Conservation (phyloP, 2,329 filamentous ascomycete species). For the Colletotrichum falcatum region DNA sequence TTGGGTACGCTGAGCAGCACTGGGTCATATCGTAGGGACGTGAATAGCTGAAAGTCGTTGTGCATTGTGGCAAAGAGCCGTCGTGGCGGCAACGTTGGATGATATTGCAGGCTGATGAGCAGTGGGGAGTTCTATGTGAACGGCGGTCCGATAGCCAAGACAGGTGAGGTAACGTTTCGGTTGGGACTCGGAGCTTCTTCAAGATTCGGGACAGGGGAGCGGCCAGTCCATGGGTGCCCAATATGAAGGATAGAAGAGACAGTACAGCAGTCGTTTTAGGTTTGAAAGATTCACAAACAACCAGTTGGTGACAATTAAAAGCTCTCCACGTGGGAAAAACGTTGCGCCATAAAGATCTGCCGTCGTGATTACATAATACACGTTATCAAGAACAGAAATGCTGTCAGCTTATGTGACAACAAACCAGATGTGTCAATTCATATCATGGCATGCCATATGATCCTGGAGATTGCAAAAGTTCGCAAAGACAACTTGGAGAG, state of each 20-base stretch:
- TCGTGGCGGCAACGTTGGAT: neutral
- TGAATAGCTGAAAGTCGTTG: constrained; percentile 71
- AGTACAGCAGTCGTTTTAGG: neutral
- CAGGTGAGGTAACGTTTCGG: neutral
- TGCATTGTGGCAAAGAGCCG: constrained; percentile 47
- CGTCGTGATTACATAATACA: constrained; percentile 1
- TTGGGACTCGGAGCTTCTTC: neutral
- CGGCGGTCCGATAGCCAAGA: neutral
- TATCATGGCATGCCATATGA: neutral
- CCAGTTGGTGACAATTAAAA: neutral
- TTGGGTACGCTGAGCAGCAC: constrained; percentile 60
- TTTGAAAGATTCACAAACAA: neutral
- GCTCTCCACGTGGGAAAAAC: neutral
- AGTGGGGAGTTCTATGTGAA: neutral
- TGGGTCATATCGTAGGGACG: constrained; percentile 79
- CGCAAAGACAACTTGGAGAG: too few species aligned
- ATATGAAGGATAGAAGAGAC: neutral
- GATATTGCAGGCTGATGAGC: neutral
- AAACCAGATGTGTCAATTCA: neutral
- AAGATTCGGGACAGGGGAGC: neutral
- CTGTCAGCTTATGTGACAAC: neutral
- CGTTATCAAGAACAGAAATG: neutral
- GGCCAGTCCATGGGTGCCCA: neutral
- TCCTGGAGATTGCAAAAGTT: neutral
- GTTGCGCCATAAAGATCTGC: constrained; percentile 10